Base-by-base conservation (phyloP, 129 eudicot species). In the Centella asiatica region DNA sequence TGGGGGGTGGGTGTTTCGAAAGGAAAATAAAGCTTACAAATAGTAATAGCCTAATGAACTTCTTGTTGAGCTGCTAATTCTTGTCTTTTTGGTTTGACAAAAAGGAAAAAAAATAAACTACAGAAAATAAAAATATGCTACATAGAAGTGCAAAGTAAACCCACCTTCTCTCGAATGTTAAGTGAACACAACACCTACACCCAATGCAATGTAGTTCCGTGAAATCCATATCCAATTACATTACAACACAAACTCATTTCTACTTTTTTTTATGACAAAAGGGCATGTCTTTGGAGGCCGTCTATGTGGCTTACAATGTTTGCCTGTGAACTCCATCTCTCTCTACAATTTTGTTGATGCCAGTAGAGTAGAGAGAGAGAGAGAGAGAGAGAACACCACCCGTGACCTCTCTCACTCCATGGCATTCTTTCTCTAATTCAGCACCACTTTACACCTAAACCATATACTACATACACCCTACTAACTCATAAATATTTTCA, bases 221-320 rank as follows among this genome's bases (percentile, higher is more conserved):
- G n/a, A n/a, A n/a, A 62, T 39, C 19, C 13, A 63, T 5, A 26
- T 4, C 32, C 47, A 51, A 46, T 11, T 31, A 6, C 33, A 23
- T 51, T 49, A 28, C 1, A 31, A 51, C 26, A 63, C 33, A 50
- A 53, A 69, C 57, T 25, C 15, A n/a, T n/a, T 26, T 53, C 58
- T 53, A 3, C 39, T 17, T 42, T 56, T 45, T 37, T 4, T 52
- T 13, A 46, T 11, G 32, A 37, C 22, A 70, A 61, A 70, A 52
- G 55, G 50, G 44, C 69, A 53, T 34, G 50, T 44, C 52, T 28
- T 39, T 44, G 70, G 15, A 33, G 65, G 40, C n/a, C 18, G 59
- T 66, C 54, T 71, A 14, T 68, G 79, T 67, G 79, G 74, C 60
- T 60, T 53, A 68, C 25, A 61, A 60, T 62, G 37, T 45, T 62